These are phyloP conservation scores for Panicum virgatum DNA, from an alignment of 202 grass and related monocot genomes.

Conservation along the genomic window DNA sequence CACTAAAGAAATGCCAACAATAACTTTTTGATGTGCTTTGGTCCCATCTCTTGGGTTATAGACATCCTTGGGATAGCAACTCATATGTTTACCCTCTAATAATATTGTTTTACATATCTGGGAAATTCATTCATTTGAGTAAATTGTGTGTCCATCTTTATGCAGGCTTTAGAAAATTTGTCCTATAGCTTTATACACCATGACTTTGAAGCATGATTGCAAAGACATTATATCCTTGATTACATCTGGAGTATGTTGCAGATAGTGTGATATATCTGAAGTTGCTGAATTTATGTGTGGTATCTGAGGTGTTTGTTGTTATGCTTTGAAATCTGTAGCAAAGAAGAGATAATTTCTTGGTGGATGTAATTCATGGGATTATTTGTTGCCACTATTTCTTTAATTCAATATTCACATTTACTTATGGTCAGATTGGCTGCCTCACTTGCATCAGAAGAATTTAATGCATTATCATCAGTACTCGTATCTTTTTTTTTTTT, in stretches of 20 bases:
- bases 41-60: not conserved
- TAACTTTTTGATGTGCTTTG: not conserved
- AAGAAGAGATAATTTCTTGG: not conserved
- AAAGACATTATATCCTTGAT: not conserved
- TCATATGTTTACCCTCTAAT: not conserved
- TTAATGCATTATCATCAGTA: conserved; percentile 1
- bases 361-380: not conserved
- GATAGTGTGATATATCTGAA: not conserved
- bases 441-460: conserved; percentile 11
- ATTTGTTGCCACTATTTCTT: not conserved
- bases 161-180: not conserved
- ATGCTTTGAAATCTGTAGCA: not conserved
- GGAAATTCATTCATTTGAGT: not conserved
- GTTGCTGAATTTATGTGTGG: not conserved
- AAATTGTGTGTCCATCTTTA: not conserved
- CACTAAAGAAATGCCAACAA: not conserved
- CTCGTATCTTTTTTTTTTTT: not conserved
- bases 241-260: not conserved
- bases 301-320: not conserved
- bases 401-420: conserved; percentile 2
- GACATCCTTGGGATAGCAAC: not conserved
- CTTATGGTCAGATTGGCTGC: not conserved
- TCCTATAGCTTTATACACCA: not conserved
- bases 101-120: not conserved
- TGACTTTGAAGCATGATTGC: not conserved